Evolutionary conservation across 306 rosid genomes (phyloP).

Genomic region (Vigna mungo): DNA sequence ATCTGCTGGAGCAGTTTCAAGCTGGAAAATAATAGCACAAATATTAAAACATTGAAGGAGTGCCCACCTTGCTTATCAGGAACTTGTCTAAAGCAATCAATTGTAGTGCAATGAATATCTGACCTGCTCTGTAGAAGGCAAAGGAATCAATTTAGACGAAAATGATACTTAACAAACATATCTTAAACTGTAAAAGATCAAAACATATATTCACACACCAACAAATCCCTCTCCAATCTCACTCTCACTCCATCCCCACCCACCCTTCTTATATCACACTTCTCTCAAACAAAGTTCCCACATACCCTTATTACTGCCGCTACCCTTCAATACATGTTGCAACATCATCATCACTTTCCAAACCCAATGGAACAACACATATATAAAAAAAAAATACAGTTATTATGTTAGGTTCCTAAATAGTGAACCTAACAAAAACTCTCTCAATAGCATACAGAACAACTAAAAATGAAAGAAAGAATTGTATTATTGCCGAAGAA

Average conservation of each 20-base stretch:
- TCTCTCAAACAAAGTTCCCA: constrained; percentile 36
- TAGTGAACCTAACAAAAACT: no score
- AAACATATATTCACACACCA: constrained; percentile 28
- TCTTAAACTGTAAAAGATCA: no score
- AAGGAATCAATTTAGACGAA: no score
- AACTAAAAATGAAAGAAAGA: no score
- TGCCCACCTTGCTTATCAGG: not conserved
- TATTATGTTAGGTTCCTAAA: no score
- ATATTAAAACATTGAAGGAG: constrained; percentile 26
- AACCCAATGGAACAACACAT: constrained; percentile 32
- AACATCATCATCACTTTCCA: constrained; percentile 29
- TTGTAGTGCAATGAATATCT: no score
- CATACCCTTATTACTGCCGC: not conserved
- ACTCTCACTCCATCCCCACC: not conserved
- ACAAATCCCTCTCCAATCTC: not conserved
- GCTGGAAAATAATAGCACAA: constrained; percentile 60
- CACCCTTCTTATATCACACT: not conserved
- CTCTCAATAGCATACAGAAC: no score
- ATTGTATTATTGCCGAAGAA: no score
- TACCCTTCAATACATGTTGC: constrained; percentile 44
- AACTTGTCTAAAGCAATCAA: no score
- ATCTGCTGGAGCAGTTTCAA: constrained; percentile 95
- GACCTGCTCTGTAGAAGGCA: no score
- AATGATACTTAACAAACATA: no score
- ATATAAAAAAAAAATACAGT: no score